Base-by-base conservation (phyloP, 148 eudicot species). In the Silene conica region DNA sequence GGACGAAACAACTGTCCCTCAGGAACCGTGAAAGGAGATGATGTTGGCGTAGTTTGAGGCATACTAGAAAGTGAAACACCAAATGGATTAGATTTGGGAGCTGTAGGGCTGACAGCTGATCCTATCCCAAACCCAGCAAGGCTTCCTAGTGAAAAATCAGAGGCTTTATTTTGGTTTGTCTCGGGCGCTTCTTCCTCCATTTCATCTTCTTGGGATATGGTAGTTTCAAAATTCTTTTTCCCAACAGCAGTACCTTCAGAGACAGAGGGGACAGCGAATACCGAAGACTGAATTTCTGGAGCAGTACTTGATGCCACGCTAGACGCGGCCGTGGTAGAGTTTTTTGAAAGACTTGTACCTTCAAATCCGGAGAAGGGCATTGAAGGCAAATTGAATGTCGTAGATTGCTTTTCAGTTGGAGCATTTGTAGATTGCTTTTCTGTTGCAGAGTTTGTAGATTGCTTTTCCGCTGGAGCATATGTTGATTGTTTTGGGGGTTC, bases 131-230 rank as follows among this genome's bases (percentile, higher is more conserved):
- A 90, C 48, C 91, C 93, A 79, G 83, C 87, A 26, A 92, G 86
- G 80, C 83, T 83, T 74, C 92, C 97, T 43, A 92, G 74, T 71
- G 82, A 79, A 79, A 85, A 77, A 62, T 78, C 87, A 72, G 83
- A 69, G 34, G 87, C 68, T 38, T 78, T 84, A 76, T 75, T 79
- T 45, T 78, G 85, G 78, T 75, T 79, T 45, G 82, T 78, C 81
- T 95, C 98, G 31, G 93, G 89, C 61, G 97, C 91, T 85, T 86
- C 99, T 87, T 95, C 99, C 60, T 95, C 99, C 99, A 95, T 95
- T 73, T 95, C 97, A 74, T 94, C 98, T 78, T 89, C 96, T 59
- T 85, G 88, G 64, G 83, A 73, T 67, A 73, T 79, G n/a, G 68
- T 62, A 61, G 72, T 77, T 79, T 80, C 81, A 58, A 63, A 72